phyloP scores from a whole-genome alignment of 2,329 filamentous ascomycete genomes.

The Clonostachys rhizophaga region DNA sequence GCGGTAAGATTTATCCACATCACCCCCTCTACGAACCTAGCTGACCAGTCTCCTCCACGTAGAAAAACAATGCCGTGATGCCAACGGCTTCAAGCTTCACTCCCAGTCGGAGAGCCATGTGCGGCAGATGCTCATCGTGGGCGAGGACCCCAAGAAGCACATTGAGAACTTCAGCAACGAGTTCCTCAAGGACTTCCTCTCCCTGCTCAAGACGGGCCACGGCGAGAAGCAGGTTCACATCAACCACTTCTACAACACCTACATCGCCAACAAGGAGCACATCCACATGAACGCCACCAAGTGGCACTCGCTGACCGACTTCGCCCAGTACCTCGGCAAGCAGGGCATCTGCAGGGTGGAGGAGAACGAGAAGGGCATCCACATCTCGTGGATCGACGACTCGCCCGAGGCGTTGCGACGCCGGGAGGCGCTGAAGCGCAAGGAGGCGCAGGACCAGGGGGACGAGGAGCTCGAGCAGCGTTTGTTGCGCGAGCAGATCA shows the following conservation, averaged over 20 bases:
- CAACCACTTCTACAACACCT: constrained; percentile 94
- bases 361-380: constrained; percentile 80
- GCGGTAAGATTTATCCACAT: constrained; percentile 28
- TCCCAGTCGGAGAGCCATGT: constrained; percentile 81
- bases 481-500: constrained; percentile 79
- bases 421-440: constrained; percentile 75
- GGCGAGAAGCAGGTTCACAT: constrained; percentile 86
- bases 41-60: neutral
- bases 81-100: constrained; percentile 91
- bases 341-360: constrained; percentile 89
- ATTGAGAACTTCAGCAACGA: constrained; percentile 79
- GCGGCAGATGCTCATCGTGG: constrained; percentile 81
- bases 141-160: constrained; percentile 78
- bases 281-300: constrained; percentile 92
- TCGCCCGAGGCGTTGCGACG: constrained; percentile 78
- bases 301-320: constrained; percentile 85
- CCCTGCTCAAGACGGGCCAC: constrained; percentile 75
- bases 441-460: constrained; percentile 82
- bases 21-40: neutral
- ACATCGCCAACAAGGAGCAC: constrained; percentile 83
- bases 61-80: constrained; percentile 53
- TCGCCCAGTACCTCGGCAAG: constrained; percentile 78
- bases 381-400: constrained; percentile 88
- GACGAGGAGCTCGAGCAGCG: constrained; percentile 87
- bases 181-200: constrained; percentile 76